These are phyloP conservation scores for Pseudomassariella vexata DNA, from an alignment of 2,329 filamentous ascomycete genomes.

Conservation along the genomic window DNA sequence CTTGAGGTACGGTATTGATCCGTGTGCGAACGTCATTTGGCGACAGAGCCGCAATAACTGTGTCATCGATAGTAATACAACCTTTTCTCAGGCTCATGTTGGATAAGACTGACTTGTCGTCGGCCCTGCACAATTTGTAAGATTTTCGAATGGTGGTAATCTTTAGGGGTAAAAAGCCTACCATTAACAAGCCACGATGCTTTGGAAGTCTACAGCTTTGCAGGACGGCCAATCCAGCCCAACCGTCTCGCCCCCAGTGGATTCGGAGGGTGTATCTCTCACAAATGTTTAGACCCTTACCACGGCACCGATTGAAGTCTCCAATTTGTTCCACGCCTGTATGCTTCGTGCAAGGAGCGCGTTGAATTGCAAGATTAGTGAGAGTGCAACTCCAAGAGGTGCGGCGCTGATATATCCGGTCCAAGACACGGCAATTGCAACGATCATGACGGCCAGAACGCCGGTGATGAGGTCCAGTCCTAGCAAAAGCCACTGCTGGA, in stretches of 20 bases:
- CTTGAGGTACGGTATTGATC: conserved; percentile 11
- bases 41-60: conserved; percentile 5
- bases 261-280: background rate
- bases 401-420: background rate
- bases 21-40: conserved; percentile 5
- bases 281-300: background rate
- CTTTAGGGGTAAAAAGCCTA: conserved; percentile 1
- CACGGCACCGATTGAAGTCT: conserved; percentile 18
- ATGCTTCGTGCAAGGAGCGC: conserved; percentile 12
- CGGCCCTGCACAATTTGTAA: background rate
- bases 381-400: conserved; percentile 13
- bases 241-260: background rate
- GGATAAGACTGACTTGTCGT: conserved; percentile 1
- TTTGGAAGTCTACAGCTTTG: conserved; percentile 6
- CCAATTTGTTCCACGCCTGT: conserved; percentile 16
- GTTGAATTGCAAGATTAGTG: conserved; percentile 13
- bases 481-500: conserved; percentile 27
- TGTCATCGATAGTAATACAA: conserved; percentile 9
- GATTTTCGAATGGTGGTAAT: background rate
- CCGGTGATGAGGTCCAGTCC: conserved; percentile 26
- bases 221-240: background rate
- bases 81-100: conserved; percentile 4
- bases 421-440: conserved; percentile 13
- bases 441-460: conserved; percentile 19
- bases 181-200: conserved; percentile 10